These are phyloP conservation scores for Teunomyces stri DNA, from an alignment of 805 yeast species.

Conservation along the genomic window DNA sequence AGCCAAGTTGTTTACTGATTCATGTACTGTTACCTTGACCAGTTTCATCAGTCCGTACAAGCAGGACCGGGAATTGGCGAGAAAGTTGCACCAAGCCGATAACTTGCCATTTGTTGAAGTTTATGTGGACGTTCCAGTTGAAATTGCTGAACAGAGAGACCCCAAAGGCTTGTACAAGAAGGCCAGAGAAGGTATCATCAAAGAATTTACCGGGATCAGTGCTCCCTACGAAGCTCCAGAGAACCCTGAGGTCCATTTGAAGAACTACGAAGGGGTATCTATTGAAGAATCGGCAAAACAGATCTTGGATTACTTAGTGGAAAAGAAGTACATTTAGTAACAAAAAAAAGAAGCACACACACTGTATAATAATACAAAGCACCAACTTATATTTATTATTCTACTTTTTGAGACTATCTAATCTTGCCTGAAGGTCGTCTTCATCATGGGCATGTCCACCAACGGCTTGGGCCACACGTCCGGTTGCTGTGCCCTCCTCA, in stretches of 20 bases:
- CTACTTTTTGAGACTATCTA: slow-evolving; percentile 70
- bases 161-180: slow-evolving; percentile 96
- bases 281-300: slow-evolving; percentile 79
- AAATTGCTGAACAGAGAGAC: slow-evolving; percentile 94
- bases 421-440: slow-evolving; percentile 85
- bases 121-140: slow-evolving; percentile 88
- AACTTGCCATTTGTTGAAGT: slow-evolving; percentile 86
- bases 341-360: too few relatives aligned
- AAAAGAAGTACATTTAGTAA: slow-evolving; percentile 40
- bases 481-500: slow-evolving; percentile 32
- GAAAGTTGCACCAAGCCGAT: slow-evolving; percentile 76
- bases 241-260: slow-evolving; percentile 76
- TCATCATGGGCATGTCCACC: slow-evolving; percentile 44
- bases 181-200: slow-evolving; percentile 92
- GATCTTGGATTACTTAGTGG: slow-evolving; percentile 65
- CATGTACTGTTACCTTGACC: slow-evolving; percentile 84
- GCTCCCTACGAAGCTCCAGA: slow-evolving; percentile 96
- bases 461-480: slow-evolving; percentile 53
- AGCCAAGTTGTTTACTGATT: slow-evolving; percentile 88
- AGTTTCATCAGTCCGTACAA: slow-evolving; percentile 92
- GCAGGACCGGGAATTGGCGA: slow-evolving; percentile 79
- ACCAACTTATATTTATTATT: not conserved
- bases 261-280: slow-evolving; percentile 59
- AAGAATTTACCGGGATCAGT: slow-evolving; percentile 91
- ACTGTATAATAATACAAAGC: not conserved